These are phyloP conservation scores for Trifolium subterraneum DNA, from an alignment of 306 rosid genomes.

Conservation along the genomic window DNA sequence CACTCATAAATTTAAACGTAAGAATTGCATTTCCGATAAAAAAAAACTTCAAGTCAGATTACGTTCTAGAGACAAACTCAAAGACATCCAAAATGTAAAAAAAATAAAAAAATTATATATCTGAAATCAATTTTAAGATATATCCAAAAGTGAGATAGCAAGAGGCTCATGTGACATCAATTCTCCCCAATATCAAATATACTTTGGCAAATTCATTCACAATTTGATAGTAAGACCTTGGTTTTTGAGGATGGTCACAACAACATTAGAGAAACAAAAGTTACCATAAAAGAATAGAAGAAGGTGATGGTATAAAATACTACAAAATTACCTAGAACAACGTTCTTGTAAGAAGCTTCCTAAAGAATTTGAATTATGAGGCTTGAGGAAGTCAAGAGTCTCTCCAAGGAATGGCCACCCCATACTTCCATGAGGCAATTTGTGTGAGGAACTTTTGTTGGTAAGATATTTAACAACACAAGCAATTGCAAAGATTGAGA, in stretches of 20 bases:
- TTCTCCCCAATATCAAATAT: no score
- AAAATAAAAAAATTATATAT: no score
- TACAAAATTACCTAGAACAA: conserved; percentile 56
- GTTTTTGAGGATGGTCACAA: background rate
- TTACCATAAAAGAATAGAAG: background rate
- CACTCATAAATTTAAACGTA: no score
- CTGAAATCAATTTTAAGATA: no score
- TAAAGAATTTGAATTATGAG: conserved; percentile 67
- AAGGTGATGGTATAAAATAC: background rate
- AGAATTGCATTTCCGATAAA: no score
- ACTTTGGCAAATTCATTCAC: background rate
- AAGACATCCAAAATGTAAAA: no score
- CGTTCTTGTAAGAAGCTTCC: conserved; percentile 67
- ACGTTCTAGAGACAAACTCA: no score
- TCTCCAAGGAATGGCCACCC: conserved; percentile 78
- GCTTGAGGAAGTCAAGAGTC: conserved; percentile 68
- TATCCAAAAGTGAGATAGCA: background rate
- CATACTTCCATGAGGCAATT: conserved; percentile 68
- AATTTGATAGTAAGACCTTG: background rate
- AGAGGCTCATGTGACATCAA: no score
- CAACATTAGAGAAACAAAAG: background rate
- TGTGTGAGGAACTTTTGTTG: conserved; percentile 22
- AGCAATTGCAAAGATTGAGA: conserved; percentile 41
- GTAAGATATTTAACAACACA: conserved; percentile 48
- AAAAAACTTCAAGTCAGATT: background rate